phyloP scores from a whole-genome alignment of 2,329 filamentous ascomycete genomes.

The Chaetomiaceae sp. region DNA sequence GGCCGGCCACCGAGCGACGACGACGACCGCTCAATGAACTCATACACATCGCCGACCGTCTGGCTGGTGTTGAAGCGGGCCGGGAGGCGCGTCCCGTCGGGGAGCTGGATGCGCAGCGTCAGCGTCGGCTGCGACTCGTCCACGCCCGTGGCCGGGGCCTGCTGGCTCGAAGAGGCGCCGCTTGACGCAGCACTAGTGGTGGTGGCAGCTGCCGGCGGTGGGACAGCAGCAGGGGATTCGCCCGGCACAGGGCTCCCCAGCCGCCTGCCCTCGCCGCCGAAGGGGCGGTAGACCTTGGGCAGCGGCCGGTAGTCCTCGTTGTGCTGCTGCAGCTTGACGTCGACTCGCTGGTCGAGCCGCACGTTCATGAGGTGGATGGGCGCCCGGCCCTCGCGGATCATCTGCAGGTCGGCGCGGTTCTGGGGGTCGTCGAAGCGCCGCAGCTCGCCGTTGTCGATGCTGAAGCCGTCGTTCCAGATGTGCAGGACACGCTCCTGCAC shows the following conservation, averaged over 20 bases:
- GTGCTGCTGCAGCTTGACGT: constrained; percentile 72
- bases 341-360: constrained; percentile 65
- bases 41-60: constrained; percentile 71
- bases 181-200: constrained; percentile 26
- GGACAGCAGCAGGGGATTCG: constrained; percentile 33
- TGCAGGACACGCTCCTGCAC: constrained; percentile 65
- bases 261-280: constrained; percentile 63
- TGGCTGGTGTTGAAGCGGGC: constrained; percentile 76
- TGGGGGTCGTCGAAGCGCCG: constrained; percentile 72
- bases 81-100: constrained; percentile 69
- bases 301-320: constrained; percentile 66
- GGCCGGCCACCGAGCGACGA: constrained; percentile 49
- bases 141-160: constrained; percentile 37
- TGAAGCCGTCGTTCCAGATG: constrained; percentile 80
- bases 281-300: constrained; percentile 71
- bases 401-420: constrained; percentile 63
- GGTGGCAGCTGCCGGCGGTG: constrained; percentile 25
- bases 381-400: constrained; percentile 71
- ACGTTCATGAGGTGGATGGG: constrained; percentile 76
- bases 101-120: constrained; percentile 69
- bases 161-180: too few relatives aligned
- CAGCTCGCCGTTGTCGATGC: constrained; percentile 73
- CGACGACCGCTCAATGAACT: constrained; percentile 62
- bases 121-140: constrained; percentile 63
- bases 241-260: constrained; percentile 73